phyloP scores from a whole-genome alignment of 768 basidiomycete species.

The Lentinula edodes region DNA sequence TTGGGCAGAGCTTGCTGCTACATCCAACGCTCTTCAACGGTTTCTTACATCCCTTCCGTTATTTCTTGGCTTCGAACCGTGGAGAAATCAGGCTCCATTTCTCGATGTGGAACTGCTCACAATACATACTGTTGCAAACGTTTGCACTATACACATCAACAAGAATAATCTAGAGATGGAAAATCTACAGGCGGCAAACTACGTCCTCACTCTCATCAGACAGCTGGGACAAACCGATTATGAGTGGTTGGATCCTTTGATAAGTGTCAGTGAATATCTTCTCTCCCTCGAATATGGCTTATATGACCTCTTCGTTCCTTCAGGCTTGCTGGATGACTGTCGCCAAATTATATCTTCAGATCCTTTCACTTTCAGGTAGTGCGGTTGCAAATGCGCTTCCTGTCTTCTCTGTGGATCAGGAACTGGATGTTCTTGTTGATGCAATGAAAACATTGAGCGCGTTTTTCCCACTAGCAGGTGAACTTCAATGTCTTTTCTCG shows the following conservation, averaged over 20 bases:
- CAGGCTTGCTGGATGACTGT: conserved; percentile 35
- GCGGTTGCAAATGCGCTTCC: conserved; percentile 7
- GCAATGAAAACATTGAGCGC: conserved; percentile 29
- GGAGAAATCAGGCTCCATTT: conserved; percentile 24
- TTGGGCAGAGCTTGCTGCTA: conserved; percentile 36
- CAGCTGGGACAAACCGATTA: conserved; percentile 46
- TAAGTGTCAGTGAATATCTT: conserved; percentile 37
- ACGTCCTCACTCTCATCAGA: conserved; percentile 38
- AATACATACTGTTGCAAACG: conserved; percentile 45
- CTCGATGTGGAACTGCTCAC: conserved; percentile 38
- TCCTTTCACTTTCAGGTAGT: conserved; percentile 19
- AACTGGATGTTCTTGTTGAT: conserved; percentile 25
- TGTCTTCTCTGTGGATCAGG: conserved; percentile 21
- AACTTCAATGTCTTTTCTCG: neutral
- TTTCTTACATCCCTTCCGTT: conserved; percentile 36
- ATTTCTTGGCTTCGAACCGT: conserved; percentile 27
- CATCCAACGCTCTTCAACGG: conserved; percentile 40
- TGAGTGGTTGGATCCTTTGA: conserved; percentile 46
- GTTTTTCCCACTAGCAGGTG: conserved; percentile 33
- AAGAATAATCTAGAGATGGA: conserved; percentile 34
- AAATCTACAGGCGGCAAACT: conserved; percentile 37
- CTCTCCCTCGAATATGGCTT: neutral
- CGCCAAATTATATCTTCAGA: conserved; percentile 32
- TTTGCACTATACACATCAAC: conserved; percentile 47
- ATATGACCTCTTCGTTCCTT: conserved; percentile 2